Conservation (phyloP, 371 early-diverging fungal genomes). For the Entomophthora muscae region DNA sequence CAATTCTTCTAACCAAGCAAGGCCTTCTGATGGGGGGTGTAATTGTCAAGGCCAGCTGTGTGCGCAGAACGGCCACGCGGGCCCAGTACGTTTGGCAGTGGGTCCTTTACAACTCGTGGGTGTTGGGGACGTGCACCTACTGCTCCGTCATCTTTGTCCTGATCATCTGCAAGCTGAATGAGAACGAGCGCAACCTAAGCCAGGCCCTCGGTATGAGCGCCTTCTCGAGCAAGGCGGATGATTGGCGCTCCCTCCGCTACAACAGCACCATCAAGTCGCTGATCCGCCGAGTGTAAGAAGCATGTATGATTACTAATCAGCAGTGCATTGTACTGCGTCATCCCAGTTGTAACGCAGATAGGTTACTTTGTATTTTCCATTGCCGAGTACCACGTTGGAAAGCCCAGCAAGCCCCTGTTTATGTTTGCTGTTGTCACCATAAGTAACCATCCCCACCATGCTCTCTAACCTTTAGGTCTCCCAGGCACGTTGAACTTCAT, state of each 20-base stretch:
- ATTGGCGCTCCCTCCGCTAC: background rate
- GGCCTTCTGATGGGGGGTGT: background rate
- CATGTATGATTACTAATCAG: background rate
- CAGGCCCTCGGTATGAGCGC: background rate
- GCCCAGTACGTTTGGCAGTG: background rate
- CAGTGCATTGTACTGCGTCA: conserved; percentile 1
- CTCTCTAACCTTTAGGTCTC: background rate
- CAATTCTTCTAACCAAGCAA: background rate
- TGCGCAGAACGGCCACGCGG: background rate
- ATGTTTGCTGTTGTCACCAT: background rate
- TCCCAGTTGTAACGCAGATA: background rate
- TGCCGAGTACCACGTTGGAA: background rate
- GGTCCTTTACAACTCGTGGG: background rate
- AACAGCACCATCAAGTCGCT: background rate
- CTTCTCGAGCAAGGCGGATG: background rate
- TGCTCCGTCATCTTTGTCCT: background rate
- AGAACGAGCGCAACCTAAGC: background rate
- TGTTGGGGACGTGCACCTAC: background rate
- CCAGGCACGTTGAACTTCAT: background rate
- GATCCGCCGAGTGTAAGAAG: background rate
- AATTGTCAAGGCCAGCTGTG: background rate
- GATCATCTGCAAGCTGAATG: background rate
- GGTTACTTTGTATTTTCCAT: background rate
- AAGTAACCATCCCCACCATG: background rate
- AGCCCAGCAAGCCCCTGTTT: background rate